Conservation (phyloP, 139 green algal species). For the Ostreobium quekettii region DNA sequence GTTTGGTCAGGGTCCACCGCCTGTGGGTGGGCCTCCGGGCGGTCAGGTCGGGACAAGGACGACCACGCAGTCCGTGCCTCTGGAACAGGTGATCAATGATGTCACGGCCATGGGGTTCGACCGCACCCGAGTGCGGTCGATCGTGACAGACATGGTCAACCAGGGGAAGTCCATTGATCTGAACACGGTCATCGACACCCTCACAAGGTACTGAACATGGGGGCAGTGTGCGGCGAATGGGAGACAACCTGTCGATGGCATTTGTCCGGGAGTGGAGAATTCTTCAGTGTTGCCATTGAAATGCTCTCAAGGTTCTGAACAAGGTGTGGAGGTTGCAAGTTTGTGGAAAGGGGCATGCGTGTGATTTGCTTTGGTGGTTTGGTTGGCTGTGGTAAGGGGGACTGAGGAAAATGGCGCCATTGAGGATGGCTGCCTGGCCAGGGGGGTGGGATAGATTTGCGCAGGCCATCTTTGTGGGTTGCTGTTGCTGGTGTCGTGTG, state of each 20-base stretch:
- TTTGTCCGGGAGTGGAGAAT: no score
- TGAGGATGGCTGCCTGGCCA: no score
- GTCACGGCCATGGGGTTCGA: constrained; percentile 73
- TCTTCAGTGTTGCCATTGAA: no score
- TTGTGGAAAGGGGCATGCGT: no score
- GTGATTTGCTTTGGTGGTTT: no score
- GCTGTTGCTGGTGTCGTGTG: no score
- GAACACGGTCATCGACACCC: constrained; percentile 69
- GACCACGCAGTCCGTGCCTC: constrained; percentile 29
- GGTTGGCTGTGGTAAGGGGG: no score
- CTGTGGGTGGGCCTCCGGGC: not conserved
- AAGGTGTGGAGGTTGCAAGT: no score
- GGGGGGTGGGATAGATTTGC: no score
- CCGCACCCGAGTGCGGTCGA: constrained; percentile 29
- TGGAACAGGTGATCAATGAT: constrained; percentile 69
- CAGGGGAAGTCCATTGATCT: constrained; percentile 63
- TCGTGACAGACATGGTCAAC: constrained; percentile 44
- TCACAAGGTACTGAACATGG: constrained; percentile 30
- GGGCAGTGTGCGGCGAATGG: not conserved
- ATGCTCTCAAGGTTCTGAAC: no score
- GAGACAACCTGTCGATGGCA: not conserved
- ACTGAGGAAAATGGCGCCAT: no score
- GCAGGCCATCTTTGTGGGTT: no score
- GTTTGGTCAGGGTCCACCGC: not conserved
- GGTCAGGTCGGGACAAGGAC: not conserved